phyloP scores from a whole-genome alignment of 139 green algal species.

The Chlorella sp. region DNA sequence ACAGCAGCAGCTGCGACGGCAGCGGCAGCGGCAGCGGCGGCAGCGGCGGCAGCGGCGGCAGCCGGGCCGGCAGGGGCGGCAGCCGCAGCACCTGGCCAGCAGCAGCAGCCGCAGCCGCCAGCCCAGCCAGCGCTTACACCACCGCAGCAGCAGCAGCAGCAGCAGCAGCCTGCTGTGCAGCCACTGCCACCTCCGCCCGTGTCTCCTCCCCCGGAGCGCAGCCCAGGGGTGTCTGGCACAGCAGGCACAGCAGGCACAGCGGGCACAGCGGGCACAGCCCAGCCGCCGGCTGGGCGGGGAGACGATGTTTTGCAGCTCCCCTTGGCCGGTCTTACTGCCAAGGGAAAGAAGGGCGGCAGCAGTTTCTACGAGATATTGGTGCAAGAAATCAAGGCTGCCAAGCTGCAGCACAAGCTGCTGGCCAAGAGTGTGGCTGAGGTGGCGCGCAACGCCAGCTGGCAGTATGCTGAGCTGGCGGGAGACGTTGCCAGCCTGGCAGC shows the following conservation, averaged over 20 bases:
- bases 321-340: not conserved
- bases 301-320: not conserved
- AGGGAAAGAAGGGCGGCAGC: slow-evolving; percentile 44
- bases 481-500: slow-evolving; percentile 31
- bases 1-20: not conserved
- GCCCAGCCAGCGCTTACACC: not conserved
- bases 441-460: slow-evolving; percentile 28
- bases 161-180: not conserved
- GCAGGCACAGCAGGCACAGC: not conserved
- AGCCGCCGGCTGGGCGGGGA: not conserved
- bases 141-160: not conserved
- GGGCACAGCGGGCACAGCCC: not conserved
- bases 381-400: slow-evolving; percentile 50
- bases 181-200: not conserved
- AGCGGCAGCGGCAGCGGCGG: not conserved
- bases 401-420: slow-evolving; percentile 57
- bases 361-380: slow-evolving; percentile 66
- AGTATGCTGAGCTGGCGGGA: slow-evolving; percentile 24
- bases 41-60: not conserved
- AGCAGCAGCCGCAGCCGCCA: slow-evolving; percentile 14
- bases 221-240: not conserved
- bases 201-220: not conserved
- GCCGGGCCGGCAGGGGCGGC: not conserved
- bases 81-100: not conserved
- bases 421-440: slow-evolving; percentile 33